Conservation (phyloP, 1,284 basidiomycete species). For the Sporisorium exsertum region DNA sequence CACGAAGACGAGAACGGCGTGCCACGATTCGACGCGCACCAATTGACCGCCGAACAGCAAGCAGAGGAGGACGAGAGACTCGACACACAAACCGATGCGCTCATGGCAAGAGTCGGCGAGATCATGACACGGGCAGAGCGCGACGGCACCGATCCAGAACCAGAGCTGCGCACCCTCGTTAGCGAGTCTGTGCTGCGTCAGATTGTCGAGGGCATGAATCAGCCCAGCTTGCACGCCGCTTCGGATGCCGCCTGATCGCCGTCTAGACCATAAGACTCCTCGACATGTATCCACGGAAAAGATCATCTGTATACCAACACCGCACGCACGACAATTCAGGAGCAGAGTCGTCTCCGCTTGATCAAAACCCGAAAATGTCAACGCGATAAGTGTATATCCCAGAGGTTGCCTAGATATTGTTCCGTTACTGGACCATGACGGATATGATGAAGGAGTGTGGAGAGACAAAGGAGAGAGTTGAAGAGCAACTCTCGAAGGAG, state of each 20-base stretch:
- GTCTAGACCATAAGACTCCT: neutral
- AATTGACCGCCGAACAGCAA: conserved; percentile 20
- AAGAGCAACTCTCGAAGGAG: neutral
- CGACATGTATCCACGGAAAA: neutral
- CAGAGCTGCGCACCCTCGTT: conserved; percentile 52
- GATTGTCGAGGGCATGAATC: conserved; percentile 54
- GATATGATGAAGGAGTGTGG: neutral
- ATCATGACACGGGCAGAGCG: conserved; percentile 54
- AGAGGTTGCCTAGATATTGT: neutral
- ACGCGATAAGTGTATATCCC: neutral
- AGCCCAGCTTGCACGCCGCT: neutral
- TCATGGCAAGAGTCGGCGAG: conserved; percentile 56
- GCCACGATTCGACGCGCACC: conserved; percentile 1
- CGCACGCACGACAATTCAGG: neutral
- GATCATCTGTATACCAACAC: conserved; percentile 11
- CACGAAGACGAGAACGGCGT: conserved; percentile 43
- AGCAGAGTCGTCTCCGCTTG: neutral
- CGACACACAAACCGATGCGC: conserved; percentile 44
- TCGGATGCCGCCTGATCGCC: conserved; percentile 2
- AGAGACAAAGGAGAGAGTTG: neutral
- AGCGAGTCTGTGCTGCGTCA: conserved; percentile 57
- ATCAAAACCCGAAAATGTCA: neutral
- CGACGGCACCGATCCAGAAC: conserved; percentile 54
- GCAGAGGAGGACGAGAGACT: conserved; percentile 33
- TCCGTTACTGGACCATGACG: neutral